Conservation (phyloP, 2,329 filamentous ascomycete genomes). For the Cladosporium austrohemisphaericum region DNA sequence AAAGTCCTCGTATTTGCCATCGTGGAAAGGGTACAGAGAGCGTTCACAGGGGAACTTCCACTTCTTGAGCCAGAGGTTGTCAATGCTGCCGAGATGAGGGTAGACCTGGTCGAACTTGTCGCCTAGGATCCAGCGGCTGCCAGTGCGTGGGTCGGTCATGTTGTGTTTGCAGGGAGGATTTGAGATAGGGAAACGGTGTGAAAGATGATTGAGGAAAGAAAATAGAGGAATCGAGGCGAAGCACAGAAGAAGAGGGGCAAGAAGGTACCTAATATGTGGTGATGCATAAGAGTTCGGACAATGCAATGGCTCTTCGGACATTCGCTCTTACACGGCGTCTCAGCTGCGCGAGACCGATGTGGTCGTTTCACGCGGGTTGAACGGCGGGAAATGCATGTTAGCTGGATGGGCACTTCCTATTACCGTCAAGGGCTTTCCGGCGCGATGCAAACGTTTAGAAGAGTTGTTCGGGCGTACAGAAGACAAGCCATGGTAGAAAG, state of each 20-base stretch:
- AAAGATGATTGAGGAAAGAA: too few species aligned
- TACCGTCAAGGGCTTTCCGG: too few species aligned
- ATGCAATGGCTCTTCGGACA: neutral
- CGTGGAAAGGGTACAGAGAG: slow-evolving; percentile 33
- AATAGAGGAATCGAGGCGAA: neutral
- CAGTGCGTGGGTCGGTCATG: slow-evolving; percentile 32
- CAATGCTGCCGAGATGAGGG: slow-evolving; percentile 58
- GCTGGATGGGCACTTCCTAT: too few species aligned
- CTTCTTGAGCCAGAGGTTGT: slow-evolving; percentile 47
- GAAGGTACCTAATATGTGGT: neutral
- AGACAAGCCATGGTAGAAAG: too few species aligned
- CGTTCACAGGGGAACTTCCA: slow-evolving; percentile 34
- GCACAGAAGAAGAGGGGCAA: neutral
- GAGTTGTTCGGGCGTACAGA: too few species aligned
- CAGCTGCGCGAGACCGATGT: neutral
- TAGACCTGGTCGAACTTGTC: slow-evolving; percentile 47
- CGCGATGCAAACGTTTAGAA: too few species aligned
- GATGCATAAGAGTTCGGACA: neutral
- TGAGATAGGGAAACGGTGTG: too few species aligned
- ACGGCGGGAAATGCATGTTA: too few species aligned
- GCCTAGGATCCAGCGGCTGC: slow-evolving; percentile 39
- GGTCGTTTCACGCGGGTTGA: neutral
- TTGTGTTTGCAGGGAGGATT: neutral
- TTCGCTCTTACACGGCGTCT: slow-evolving; percentile 12
- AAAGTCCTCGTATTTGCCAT: slow-evolving; percentile 37